phyloP scores from a whole-genome alignment of 2,329 filamentous ascomycete species.

The Neopestalotiopsis clavispora region DNA sequence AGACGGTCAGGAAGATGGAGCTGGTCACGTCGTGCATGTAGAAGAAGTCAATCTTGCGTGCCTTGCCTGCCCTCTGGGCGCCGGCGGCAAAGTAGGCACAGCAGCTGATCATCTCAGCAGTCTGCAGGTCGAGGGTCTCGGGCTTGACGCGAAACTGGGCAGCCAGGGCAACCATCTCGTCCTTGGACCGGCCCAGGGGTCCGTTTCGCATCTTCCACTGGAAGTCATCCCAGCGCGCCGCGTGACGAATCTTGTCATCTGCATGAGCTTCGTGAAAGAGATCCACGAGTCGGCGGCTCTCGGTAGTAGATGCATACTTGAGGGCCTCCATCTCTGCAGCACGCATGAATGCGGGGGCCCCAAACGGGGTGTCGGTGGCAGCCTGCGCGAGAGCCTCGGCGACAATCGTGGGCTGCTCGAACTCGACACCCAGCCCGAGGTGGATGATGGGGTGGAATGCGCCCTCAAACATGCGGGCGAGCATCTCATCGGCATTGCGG shows the following conservation, averaged over 20 bases:
- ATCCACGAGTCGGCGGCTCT: conserved; percentile 21
- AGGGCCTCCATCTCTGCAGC: conserved; percentile 20
- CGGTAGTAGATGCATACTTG: neutral
- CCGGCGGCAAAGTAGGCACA: conserved; percentile 30
- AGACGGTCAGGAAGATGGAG: conserved; percentile 36
- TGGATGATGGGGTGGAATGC: conserved; percentile 72
- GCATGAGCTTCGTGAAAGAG: conserved; percentile 31
- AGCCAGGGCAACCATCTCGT: conserved; percentile 61
- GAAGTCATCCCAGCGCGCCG: conserved; percentile 42
- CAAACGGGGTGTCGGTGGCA: conserved; percentile 55
- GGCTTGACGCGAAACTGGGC: conserved; percentile 51
- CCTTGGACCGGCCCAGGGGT: conserved; percentile 57
- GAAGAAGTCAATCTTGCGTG: conserved; percentile 72
- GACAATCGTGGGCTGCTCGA: conserved; percentile 68
- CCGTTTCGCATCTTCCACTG: conserved; percentile 62
- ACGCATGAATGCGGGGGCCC: conserved; percentile 52
- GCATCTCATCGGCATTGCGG: conserved; percentile 60
- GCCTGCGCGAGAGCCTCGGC: conserved; percentile 70
- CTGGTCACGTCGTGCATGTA: conserved; percentile 39
- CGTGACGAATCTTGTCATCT: conserved; percentile 55
- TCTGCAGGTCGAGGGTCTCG: conserved; percentile 37
- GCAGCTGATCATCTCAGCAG: conserved; percentile 33
- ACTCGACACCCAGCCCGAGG: conserved; percentile 71
- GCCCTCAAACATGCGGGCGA: conserved; percentile 54
- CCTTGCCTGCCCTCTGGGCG: conserved; percentile 58